Evolutionary conservation across 371 early-diverging fungal genomes (phyloP).

Genomic region (Actinomortierella ambigua): DNA sequence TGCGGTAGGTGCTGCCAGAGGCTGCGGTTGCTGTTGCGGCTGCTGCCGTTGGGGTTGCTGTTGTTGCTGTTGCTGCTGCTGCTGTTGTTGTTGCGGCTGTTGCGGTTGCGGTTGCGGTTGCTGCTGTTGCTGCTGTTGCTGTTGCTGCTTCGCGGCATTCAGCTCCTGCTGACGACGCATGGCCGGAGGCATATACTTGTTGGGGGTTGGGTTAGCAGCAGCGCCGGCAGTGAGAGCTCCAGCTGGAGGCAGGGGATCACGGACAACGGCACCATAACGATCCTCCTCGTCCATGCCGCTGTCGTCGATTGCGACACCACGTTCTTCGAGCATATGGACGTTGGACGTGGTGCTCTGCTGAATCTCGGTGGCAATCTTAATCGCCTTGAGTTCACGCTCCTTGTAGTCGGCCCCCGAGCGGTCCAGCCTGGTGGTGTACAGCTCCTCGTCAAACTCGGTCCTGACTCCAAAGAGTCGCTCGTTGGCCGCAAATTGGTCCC

Average conservation of each 20-base stretch:
- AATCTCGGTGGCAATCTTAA: conserved; percentile 92
- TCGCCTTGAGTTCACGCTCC: conserved; percentile 87
- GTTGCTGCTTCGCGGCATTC: conserved; percentile 12
- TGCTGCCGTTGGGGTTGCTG: conserved; percentile 4
- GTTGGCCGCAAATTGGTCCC: conserved; percentile 99
- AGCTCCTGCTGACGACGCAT: conserved; percentile 62
- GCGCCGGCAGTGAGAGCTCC: too few species aligned
- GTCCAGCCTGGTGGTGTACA: conserved; percentile 96
- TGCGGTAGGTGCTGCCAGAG: conserved; percentile 2
- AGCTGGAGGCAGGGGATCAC: conserved; percentile 29
- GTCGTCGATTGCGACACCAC: conserved; percentile 72
- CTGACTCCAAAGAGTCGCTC: conserved; percentile 94
- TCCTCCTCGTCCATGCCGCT: conserved; percentile 90
- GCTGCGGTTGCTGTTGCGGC: conserved; percentile 7
- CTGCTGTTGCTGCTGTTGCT: conserved; percentile 4
- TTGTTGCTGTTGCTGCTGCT: conserved; percentile 5
- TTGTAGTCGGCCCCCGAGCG: conserved; percentile 85
- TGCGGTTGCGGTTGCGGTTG: conserved; percentile 23
- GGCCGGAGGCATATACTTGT: conserved; percentile 85
- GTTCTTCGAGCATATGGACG: conserved; percentile 93
- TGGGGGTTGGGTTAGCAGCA: conserved; percentile 52
- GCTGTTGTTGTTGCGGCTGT: conserved; percentile 6
- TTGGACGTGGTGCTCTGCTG: conserved; percentile 74
- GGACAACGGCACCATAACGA: conserved; percentile 79
- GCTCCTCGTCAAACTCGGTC: conserved; percentile 93